These are phyloP conservation scores for Penicillium salamii DNA, from an alignment of 495 filamentous ascomycete species.

Conservation along the genomic window DNA sequence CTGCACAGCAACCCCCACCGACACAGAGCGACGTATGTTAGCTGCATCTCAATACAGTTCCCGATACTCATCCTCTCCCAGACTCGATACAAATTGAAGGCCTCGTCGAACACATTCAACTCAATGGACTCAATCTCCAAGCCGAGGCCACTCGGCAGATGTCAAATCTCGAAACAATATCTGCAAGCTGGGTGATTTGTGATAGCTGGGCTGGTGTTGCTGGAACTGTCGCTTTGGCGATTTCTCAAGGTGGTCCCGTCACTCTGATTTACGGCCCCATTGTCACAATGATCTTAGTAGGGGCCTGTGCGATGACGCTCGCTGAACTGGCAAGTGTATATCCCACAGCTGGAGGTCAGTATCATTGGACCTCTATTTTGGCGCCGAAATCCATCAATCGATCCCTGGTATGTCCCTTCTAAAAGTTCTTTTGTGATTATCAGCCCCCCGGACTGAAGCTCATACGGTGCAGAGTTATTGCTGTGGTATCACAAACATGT, in stretches of 20 bases:
- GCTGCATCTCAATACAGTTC: background rate
- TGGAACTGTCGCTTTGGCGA: slow-evolving; percentile 20
- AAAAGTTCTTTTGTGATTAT: too few relatives aligned
- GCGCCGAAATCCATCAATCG: slow-evolving; percentile 15
- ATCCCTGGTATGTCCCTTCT: slow-evolving; percentile 6
- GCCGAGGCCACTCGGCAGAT: slow-evolving; percentile 1
- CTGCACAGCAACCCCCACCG: background rate
- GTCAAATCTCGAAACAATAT: slow-evolving; percentile 15
- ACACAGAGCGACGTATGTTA: slow-evolving; percentile 2
- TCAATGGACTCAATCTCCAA: slow-evolving; percentile 4
- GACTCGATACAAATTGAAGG: background rate
- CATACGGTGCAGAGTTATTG: slow-evolving; percentile 20
- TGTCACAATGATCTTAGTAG: slow-evolving; percentile 14
- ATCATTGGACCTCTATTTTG: slow-evolving; percentile 31
- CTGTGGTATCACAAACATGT: slow-evolving; percentile 24
- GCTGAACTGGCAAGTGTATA: slow-evolving; percentile 51
- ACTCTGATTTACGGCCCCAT: slow-evolving; percentile 28
- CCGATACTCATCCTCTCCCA: background rate
- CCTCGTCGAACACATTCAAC: slow-evolving; percentile 2
- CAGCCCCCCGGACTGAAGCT: too few relatives aligned
- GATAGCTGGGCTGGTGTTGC: slow-evolving; percentile 26
- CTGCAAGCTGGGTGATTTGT: slow-evolving; percentile 17
- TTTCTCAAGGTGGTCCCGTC: slow-evolving; percentile 23
- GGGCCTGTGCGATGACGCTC: slow-evolving; percentile 37
- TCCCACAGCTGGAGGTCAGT: slow-evolving; percentile 52